Evolutionary conservation across 768 basidiomycete species (phyloP).

Genomic region (Trametes meyenii): DNA sequence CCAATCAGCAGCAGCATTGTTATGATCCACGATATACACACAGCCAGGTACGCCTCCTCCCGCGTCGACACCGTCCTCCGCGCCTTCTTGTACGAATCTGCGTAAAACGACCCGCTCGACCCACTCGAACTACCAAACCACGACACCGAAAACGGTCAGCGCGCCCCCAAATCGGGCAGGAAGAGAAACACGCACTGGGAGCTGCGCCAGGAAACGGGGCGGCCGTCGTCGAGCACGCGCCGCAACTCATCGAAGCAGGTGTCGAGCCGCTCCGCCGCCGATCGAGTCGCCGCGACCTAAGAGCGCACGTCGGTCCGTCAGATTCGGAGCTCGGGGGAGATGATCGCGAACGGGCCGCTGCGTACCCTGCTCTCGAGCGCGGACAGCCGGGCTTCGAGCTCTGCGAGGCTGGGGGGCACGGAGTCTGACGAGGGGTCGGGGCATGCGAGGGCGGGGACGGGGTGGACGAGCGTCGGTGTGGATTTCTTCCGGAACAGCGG

Average conservation of each 20-base stretch:
- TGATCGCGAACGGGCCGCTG: neutral
- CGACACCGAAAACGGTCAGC: neutral
- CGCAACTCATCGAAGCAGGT: constrained; percentile 20
- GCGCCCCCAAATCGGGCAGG: neutral
- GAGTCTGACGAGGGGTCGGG: neutral
- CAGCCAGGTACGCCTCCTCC: constrained; percentile 22
- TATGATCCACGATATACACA: neutral
- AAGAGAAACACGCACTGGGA: constrained; percentile 8
- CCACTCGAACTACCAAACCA: neutral
- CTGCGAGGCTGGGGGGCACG: neutral
- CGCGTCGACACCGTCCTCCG: constrained; percentile 24
- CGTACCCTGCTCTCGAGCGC: constrained; percentile 16
- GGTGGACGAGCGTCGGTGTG: neutral
- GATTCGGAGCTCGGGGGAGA: neutral
- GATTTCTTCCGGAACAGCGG: constrained; percentile 10
- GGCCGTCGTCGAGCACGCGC: constrained; percentile 19
- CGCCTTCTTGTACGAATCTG: constrained; percentile 6
- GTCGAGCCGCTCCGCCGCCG: constrained; percentile 21
- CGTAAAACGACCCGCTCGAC: constrained; percentile 1
- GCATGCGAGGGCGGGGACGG: neutral
- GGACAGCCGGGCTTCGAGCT: constrained; percentile 12
- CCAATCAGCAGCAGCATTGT: neutral
- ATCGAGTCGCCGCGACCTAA: constrained; percentile 15
- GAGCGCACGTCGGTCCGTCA: neutral
- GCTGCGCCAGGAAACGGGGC: constrained; percentile 23